Base-by-base conservation (phyloP, 352 stramenopile genomes). In the Globisporangium cylindrosporum region DNA sequence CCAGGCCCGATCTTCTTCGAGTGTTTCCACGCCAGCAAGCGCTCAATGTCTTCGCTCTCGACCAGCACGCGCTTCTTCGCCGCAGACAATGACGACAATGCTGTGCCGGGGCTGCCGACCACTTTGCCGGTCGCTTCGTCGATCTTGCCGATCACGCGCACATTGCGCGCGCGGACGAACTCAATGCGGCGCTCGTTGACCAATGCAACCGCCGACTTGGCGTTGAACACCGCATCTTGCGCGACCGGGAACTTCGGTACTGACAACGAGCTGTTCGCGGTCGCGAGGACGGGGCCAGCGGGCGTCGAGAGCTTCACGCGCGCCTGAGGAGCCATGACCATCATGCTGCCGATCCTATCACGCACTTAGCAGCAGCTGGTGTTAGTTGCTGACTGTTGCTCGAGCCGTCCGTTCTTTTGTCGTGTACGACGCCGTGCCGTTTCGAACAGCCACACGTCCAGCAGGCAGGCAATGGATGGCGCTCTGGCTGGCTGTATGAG, bases 101-200 rank as follows among this genome's bases (percentile, higher is more conserved):
- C 51, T 18, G 41, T 18, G n/a, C 14, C 12, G 12, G 38, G 14
- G 32, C 38, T 41, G 59, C 62, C 64, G 29, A 53, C 48, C 24
- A 53, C 43, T 57, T 69, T 65, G 53, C 62, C 59, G 1, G 68
- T 74, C 56, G 66, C 68, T 22, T 74, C 69, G 51, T 82, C 70
- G 59, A 84, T 60, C 24, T 59, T 75, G 27, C 76, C 79, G 56
- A 86, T 70, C 15, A 84, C 75, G 54, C 71, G 69, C 49, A 82
- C 70, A 57, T 92, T 90, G 63, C 78, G 76, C 15, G 87, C 85
- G 1, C 80, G 80, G 2, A 93, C 75, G 67, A 95, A 95, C 66
- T 92, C 84, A 67, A 95, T 93, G 58, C 85, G 85, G 27, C 87
- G 87, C 68, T 95, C 87, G 51, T 90, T 92, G 38, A 95, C 84